Conservation (phyloP, 108 stramenopile genomes). For the Nitzschia palea region DNA sequence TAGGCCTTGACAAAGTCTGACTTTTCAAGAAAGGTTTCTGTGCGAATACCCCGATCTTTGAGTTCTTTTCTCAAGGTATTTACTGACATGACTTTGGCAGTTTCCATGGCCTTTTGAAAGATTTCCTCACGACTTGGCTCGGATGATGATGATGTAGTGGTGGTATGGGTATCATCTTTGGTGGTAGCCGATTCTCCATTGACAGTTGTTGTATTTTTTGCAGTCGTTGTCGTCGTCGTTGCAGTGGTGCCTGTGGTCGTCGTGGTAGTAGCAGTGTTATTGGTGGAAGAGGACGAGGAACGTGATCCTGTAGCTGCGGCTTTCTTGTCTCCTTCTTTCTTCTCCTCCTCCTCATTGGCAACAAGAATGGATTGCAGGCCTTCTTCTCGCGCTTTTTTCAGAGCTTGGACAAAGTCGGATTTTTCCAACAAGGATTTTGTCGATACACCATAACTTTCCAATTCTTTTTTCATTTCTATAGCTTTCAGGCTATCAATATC, state of each 20-base stretch:
- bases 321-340: too few species aligned
- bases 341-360: too few species aligned
- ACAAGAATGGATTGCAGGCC: neutral
- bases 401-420: constrained; percentile 61
- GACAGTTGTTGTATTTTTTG: too few species aligned
- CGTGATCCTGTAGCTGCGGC: too few species aligned
- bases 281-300: too few species aligned
- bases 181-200: too few species aligned
- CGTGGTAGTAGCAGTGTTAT: too few species aligned
- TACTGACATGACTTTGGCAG: constrained; percentile 56
- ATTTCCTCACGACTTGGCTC: constrained; percentile 39
- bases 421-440: constrained; percentile 74
- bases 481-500: constrained; percentile 60
- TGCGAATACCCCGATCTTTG: constrained; percentile 64
- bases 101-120: constrained; percentile 59
- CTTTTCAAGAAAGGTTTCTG: constrained; percentile 77
- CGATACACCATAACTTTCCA: constrained; percentile 74
- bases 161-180: too few species aligned
- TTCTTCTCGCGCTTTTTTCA: constrained; percentile 45
- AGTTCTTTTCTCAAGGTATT: constrained; percentile 70
- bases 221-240: too few species aligned
- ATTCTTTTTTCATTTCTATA: constrained; percentile 64
- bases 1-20: constrained; percentile 76
- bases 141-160: too few species aligned
- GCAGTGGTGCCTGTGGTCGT: too few species aligned